These are phyloP conservation scores for Chaetomiaceae sp. DNA, from an alignment of 2,329 filamentous ascomycete genomes.

Conservation along the genomic window DNA sequence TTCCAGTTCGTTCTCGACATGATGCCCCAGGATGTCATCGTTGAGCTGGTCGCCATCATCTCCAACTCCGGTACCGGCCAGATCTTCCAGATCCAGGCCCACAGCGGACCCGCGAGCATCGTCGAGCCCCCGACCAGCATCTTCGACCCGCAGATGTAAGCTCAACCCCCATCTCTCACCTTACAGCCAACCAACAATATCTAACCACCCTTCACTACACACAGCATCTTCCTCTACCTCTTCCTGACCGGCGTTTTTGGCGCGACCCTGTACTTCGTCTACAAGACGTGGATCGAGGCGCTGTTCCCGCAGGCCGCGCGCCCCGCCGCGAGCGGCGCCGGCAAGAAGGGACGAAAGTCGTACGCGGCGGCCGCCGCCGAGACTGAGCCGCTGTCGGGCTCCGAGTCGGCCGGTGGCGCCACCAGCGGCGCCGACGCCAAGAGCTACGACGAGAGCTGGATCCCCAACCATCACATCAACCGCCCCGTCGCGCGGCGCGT, in stretches of 20 bases:
- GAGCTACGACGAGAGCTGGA: slow-evolving; percentile 89
- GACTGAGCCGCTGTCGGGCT: slow-evolving; percentile 57
- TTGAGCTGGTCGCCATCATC: slow-evolving; percentile 72
- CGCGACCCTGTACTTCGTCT: slow-evolving; percentile 89
- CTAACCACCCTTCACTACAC: slow-evolving; percentile 4
- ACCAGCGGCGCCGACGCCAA: slow-evolving; percentile 59
- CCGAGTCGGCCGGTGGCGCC: slow-evolving; percentile 63
- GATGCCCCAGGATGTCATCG: slow-evolving; percentile 79
- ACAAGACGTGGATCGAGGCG: slow-evolving; percentile 94
- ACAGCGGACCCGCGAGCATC: slow-evolving; percentile 75
- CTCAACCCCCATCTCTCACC: slow-evolving; percentile 39
- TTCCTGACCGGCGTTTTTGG: slow-evolving; percentile 74
- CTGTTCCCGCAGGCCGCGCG: slow-evolving; percentile 87
- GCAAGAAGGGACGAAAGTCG: slow-evolving; percentile 62
- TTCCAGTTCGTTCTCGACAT: slow-evolving; percentile 87
- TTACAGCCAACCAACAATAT: not conserved
- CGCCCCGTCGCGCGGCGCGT: slow-evolving; percentile 66
- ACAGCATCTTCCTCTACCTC: slow-evolving; percentile 93
- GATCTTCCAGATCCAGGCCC: slow-evolving; percentile 71
- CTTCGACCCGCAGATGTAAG: slow-evolving; percentile 93
- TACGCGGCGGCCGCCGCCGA: slow-evolving; percentile 38
- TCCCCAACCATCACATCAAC: slow-evolving; percentile 82
- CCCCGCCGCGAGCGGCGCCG: slow-evolving; percentile 31
- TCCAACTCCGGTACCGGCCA: slow-evolving; percentile 54
- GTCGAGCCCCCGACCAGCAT: slow-evolving; percentile 88